Conservation (phyloP, 202 grass and related monocot species). For the Panicum virgatum region DNA sequence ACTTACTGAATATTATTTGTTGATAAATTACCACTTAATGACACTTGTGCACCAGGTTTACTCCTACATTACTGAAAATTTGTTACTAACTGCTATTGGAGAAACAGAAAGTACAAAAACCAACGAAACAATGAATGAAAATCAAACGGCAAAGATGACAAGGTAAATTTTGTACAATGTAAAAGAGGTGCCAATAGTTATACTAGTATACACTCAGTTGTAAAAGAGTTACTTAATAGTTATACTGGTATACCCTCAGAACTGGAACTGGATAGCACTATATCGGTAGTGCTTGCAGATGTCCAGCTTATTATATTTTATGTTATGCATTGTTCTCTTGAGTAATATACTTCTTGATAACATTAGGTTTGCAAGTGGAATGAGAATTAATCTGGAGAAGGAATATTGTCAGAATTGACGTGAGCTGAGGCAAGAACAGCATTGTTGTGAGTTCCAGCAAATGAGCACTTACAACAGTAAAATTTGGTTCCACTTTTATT, state of each 20-base stretch:
- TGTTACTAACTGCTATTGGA: neutral
- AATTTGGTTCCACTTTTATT: conserved; percentile 39
- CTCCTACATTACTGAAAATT: neutral
- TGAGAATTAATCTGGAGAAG: conserved; percentile 38
- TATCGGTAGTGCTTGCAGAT: conserved; percentile 1
- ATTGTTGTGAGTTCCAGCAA: conserved; percentile 44
- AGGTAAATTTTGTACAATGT: neutral
- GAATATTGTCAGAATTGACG: conserved; percentile 44
- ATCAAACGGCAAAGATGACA: neutral
- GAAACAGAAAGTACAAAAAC: conserved; percentile 5
- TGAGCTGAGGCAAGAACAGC: conserved; percentile 22
- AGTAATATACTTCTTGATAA: conserved; percentile 33
- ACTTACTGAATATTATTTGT: conserved; percentile 25
- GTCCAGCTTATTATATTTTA: neutral
- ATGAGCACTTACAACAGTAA: conserved; percentile 46
- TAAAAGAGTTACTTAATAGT: neutral
- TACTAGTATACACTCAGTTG: neutral
- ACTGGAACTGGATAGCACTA: conserved; percentile 9
- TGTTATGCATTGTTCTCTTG: conserved; percentile 20
- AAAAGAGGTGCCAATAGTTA: neutral
- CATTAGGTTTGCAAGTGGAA: conserved; percentile 29
- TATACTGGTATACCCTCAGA: conserved; percentile 20
- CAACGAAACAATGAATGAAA: neutral
- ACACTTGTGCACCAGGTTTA: conserved; percentile 24
- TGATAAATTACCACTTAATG: neutral